These are phyloP conservation scores for Phytomonas sp. DNA, from an alignment of 208 protist genomes.

Conservation along the genomic window DNA sequence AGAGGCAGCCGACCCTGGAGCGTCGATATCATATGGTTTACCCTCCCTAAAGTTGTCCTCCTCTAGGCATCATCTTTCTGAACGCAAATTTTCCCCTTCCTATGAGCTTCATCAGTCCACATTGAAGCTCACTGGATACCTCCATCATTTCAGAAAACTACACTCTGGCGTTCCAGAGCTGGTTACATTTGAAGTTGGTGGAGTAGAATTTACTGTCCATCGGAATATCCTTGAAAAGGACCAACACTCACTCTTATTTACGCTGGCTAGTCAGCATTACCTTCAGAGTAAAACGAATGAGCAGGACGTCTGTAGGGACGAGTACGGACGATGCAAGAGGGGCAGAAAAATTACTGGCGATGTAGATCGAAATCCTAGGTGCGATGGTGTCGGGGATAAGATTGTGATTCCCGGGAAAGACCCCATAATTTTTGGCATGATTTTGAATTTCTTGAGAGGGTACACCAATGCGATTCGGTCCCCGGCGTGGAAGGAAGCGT, in stretches of 20 bases:
- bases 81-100: background rate
- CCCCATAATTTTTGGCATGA: constrained; percentile 30
- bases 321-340: background rate
- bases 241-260: constrained; percentile 55
- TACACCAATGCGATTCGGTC: constrained; percentile 33
- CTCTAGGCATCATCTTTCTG: background rate
- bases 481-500: constrained; percentile 27
- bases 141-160: constrained; percentile 1
- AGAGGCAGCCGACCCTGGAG: constrained; percentile 4
- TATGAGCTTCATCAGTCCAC: background rate
- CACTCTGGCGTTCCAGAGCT: constrained; percentile 29
- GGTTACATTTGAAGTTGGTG: constrained; percentile 39
- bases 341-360: no score
- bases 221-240: constrained; percentile 36
- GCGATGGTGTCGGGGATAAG: background rate
- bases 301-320: background rate
- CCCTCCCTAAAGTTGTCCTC: background rate
- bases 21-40: background rate
- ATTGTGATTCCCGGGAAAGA: constrained; percentile 29
- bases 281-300: background rate
- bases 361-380: no score
- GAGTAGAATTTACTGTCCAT: constrained; percentile 28
- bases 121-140: background rate
- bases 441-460: constrained; percentile 59
- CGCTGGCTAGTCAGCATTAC: constrained; percentile 31